Percentiles rank a stretch among this genome's conserved stretches.
These are phyloP conservation scores for Schwanniomyces yamadae DNA, from an alignment of 805 yeast species.

Conservation along the genomic window DNA sequence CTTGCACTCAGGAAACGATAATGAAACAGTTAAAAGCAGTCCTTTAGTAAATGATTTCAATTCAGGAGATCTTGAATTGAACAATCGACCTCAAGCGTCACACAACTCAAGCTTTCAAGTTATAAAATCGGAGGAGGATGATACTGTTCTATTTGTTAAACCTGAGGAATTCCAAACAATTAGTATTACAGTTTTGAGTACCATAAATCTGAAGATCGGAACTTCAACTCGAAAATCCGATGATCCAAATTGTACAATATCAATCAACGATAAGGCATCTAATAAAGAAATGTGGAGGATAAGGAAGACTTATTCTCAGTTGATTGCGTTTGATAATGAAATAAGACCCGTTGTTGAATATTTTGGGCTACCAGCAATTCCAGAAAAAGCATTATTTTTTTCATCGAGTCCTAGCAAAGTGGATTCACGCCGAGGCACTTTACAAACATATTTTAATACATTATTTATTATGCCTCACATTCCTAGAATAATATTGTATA, in stretches of 20 bases:
- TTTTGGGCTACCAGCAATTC: conserved; percentile 60
- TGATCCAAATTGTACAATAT: conserved; percentile 60
- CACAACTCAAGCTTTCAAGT: conserved; percentile 13
- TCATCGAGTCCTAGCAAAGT: conserved; percentile 64
- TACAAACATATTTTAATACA: conserved; percentile 60
- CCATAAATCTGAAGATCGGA: conserved; percentile 35
- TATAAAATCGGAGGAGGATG: conserved; percentile 33
- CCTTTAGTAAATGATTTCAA: background rate
- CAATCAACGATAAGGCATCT: conserved; percentile 60
- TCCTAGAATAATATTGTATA: conserved; percentile 49
- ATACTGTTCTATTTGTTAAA: conserved; percentile 52
- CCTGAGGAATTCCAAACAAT: conserved; percentile 59
- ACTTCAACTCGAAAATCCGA: conserved; percentile 41
- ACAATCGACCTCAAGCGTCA: background rate
- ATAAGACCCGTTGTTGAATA: conserved; percentile 52
- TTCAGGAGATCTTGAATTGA: background rate
- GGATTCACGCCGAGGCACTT: conserved; percentile 53
- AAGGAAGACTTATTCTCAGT: conserved; percentile 58
- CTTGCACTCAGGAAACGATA: no score
- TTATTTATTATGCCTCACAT: conserved; percentile 57
- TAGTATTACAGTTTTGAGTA: conserved; percentile 47
- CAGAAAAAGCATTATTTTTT: conserved; percentile 59
- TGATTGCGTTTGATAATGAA: conserved; percentile 59
- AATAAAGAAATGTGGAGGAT: conserved; percentile 74
- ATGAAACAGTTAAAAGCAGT: background rate